These are phyloP conservation scores for Grifola frondosa DNA, from an alignment of 1,284 basidiomycete species.

Conservation along the genomic window DNA sequence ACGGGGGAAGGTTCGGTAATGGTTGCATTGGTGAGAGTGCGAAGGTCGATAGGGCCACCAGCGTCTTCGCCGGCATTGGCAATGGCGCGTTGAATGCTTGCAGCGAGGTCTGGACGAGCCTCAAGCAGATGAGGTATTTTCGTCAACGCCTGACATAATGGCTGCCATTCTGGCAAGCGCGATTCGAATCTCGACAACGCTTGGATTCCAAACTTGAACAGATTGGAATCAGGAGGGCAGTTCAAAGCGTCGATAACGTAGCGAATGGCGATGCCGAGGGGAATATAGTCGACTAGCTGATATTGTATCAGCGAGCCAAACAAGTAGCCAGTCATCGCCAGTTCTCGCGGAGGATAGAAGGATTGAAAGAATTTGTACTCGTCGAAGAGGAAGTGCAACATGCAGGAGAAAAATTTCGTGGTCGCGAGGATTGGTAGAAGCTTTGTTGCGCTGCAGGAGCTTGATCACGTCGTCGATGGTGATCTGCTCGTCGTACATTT, in stretches of 20 bases:
- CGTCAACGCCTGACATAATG: constrained; percentile 87
- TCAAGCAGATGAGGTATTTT: constrained; percentile 88
- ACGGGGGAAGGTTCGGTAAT: constrained; percentile 49
- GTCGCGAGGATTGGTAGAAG: constrained; percentile 81
- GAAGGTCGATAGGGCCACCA: constrained; percentile 38
- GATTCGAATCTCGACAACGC: constrained; percentile 88
- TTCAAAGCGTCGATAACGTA: constrained; percentile 95
- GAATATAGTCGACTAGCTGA: constrained; percentile 92
- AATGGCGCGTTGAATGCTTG: constrained; percentile 73
- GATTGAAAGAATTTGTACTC: constrained; percentile 99
- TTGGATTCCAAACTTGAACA: constrained; percentile 96
- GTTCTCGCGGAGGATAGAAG: constrained; percentile 91
- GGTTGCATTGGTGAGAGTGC: constrained; percentile 33
- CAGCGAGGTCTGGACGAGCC: constrained; percentile 82
- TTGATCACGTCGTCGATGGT: constrained; percentile 93
- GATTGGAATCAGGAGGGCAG: constrained; percentile 86
- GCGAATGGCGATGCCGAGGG: constrained; percentile 95
- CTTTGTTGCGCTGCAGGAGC: constrained; percentile 84
- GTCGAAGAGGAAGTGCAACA: constrained; percentile 99
- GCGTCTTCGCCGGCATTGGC: constrained; percentile 46
- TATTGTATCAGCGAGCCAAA: constrained; percentile 97
- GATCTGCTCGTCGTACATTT: constrained; percentile 96
- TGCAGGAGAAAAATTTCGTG: constrained; percentile 98
- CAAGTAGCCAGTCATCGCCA: constrained; percentile 94
- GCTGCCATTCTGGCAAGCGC: constrained; percentile 91